Conservation (phyloP, 2,329 filamentous ascomycete species). For the Aspergillus flavus region DNA sequence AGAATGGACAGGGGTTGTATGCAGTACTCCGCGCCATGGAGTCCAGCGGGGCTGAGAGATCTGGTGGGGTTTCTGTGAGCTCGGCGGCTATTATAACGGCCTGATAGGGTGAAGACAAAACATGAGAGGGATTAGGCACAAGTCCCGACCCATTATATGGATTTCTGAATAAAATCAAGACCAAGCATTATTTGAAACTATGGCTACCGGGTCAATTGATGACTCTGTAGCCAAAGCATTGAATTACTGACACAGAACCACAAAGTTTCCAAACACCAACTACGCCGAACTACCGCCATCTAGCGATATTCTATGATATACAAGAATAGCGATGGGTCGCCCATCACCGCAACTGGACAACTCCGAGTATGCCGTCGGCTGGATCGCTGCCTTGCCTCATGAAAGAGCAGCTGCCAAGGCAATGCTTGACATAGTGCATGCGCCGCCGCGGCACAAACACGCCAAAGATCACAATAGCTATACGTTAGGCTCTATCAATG, state of each 20-base stretch:
- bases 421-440: background rate
- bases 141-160: background rate
- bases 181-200: background rate
- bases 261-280: background rate
- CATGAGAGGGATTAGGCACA: background rate
- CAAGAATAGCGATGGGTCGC: background rate
- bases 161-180: background rate
- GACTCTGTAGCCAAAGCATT: background rate
- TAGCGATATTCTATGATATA: background rate
- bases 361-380: background rate
- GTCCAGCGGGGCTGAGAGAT: background rate
- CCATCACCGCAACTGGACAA: background rate
- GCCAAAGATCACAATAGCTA: background rate
- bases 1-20: no score
- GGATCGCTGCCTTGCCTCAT: background rate
- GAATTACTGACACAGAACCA: background rate
- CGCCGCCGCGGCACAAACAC: background rate
- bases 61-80: background rate
- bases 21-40: background rate
- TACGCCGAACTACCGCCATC: background rate
- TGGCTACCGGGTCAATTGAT: background rate
- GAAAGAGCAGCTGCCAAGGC: background rate
- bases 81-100: background rate
- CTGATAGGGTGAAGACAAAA: background rate
- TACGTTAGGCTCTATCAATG: background rate